Percentiles rank a stretch among this genome's conserved stretches.
Conservation (phyloP, 2,329 filamentous ascomycete species). For the Fusarium humuli region DNA sequence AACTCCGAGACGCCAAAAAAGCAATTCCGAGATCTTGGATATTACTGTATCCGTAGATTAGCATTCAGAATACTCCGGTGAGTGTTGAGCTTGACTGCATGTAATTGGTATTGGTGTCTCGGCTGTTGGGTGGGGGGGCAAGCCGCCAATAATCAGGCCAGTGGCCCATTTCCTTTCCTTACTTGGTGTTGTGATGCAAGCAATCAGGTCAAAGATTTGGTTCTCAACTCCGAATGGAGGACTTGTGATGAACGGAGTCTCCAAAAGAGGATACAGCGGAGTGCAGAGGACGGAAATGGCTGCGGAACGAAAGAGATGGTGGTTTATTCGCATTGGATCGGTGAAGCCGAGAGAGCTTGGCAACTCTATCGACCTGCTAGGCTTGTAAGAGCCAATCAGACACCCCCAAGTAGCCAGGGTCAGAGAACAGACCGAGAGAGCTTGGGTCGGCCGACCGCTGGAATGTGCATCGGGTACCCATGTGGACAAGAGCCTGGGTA, state of each 20-base stretch:
- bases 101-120: not conserved
- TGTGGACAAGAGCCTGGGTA: constrained; percentile 32
- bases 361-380: constrained; percentile 42
- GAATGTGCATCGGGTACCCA: constrained; percentile 38
- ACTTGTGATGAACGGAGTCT: constrained; percentile 31
- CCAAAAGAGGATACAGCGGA: constrained; percentile 37
- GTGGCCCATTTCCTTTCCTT: not conserved
- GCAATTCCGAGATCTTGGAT: constrained; percentile 12
- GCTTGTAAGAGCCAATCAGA: constrained; percentile 32
- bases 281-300: constrained; percentile 33
- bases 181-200: constrained; percentile 19
- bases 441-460: constrained; percentile 42
- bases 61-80: constrained; percentile 2
- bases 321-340: constrained; percentile 46
- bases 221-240: constrained; percentile 22
- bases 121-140: not conserved
- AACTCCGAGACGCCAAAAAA: constrained; percentile 7
- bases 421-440: constrained; percentile 20
- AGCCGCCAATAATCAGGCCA: not conserved
- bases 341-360: constrained; percentile 45
- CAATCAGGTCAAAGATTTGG: constrained; percentile 19
- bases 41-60: constrained; percentile 1
- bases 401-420: constrained; percentile 8
- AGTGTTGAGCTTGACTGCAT: not conserved
- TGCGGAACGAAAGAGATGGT: constrained; percentile 23